Percentiles rank a stretch among this genome's conserved stretches.
Evolutionary conservation across 495 filamentous ascomycete species (phyloP).

Genomic region (Letharia columbiana): DNA sequence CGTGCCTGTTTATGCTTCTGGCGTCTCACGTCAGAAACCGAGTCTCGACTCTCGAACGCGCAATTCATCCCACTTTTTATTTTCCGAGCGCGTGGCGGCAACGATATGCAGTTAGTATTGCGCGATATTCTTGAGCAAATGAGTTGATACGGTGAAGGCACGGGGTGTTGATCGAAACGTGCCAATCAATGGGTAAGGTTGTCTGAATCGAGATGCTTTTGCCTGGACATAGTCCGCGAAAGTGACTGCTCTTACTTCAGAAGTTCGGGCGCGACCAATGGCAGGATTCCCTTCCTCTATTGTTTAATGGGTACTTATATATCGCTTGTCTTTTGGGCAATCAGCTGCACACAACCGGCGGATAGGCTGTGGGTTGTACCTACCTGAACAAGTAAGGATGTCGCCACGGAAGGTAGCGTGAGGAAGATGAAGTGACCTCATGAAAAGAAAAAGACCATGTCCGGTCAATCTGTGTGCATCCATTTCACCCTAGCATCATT

Average conservation of each 20-base stretch:
- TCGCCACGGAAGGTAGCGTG: neutral
- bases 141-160: neutral
- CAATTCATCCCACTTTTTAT: neutral
- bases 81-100: neutral
- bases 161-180: neutral
- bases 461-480: neutral
- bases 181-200: neutral
- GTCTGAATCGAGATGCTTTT: neutral
- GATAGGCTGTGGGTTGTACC: neutral
- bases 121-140: neutral
- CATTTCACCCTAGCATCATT: neutral
- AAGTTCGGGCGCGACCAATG: neutral
- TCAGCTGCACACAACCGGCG: neutral
- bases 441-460: neutral
- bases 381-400: neutral
- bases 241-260: neutral
- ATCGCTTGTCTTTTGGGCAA: neutral
- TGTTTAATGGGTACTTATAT: neutral
- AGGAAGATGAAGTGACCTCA: neutral
- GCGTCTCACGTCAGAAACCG: neutral
- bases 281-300: neutral
- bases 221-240: neutral
- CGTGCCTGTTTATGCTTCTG: neutral
- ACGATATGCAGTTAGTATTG: neutral
- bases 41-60: neutral